These are phyloP conservation scores for Russula sp. DNA, from an alignment of 768 basidiomycete species.

Conservation along the genomic window DNA sequence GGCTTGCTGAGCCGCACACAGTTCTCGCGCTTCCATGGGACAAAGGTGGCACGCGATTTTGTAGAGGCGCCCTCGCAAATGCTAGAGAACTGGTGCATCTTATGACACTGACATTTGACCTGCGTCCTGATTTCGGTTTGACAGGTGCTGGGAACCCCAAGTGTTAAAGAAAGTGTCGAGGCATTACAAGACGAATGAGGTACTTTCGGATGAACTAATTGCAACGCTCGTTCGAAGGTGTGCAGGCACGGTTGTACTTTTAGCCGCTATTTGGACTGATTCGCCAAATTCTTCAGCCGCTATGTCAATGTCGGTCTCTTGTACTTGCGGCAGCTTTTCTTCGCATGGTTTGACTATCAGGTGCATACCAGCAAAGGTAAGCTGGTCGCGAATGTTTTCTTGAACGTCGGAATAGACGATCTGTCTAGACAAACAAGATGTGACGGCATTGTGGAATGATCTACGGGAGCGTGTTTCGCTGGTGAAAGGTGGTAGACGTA, in stretches of 20 bases:
- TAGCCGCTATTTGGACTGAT: neutral
- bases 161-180: slow-evolving; percentile 76
- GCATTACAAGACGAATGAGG: slow-evolving; percentile 73
- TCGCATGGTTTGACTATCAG: slow-evolving; percentile 73
- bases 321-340: slow-evolving; percentile 82
- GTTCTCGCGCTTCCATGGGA: slow-evolving; percentile 80
- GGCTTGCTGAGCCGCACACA: slow-evolving; percentile 63
- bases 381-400: neutral
- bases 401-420: neutral
- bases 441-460: slow-evolving; percentile 76
- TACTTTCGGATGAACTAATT: slow-evolving; percentile 69
- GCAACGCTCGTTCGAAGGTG: slow-evolving; percentile 78
- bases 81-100: slow-evolving; percentile 78
- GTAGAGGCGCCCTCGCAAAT: slow-evolving; percentile 91
- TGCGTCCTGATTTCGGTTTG: slow-evolving; percentile 3
- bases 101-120: neutral
- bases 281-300: slow-evolving; percentile 32
- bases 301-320: slow-evolving; percentile 82
- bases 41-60: slow-evolving; percentile 74
- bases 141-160: slow-evolving; percentile 76
- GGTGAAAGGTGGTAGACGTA: slow-evolving; percentile 56
- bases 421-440: slow-evolving; percentile 55
- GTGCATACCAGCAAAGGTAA: slow-evolving; percentile 68
- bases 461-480: slow-evolving; percentile 68
- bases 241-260: slow-evolving; percentile 14